Evolutionary conservation across 352 stramenopile species (phyloP).

Genomic region (Blastocystis sp.): DNA sequence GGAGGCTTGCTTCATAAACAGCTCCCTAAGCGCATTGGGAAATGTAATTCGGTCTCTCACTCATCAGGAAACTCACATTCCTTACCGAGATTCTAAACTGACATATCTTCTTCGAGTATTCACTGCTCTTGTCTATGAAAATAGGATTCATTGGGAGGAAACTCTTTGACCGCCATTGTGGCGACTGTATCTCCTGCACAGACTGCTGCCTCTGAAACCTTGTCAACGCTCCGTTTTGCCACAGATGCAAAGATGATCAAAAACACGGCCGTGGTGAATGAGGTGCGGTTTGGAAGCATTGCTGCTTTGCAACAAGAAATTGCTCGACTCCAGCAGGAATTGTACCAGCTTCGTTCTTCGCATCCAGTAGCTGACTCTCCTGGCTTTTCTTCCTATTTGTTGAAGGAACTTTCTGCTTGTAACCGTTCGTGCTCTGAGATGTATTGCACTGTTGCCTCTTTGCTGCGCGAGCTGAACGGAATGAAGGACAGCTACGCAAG

Average conservation of each 20-base stretch:
- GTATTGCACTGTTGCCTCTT: not conserved
- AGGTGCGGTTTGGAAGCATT: constrained; percentile 16
- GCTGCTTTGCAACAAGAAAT: constrained; percentile 20
- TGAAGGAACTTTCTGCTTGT: not conserved
- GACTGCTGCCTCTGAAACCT: constrained; percentile 77
- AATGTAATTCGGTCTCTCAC: constrained; percentile 63
- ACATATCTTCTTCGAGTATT: constrained; percentile 73
- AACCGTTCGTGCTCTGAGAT: not conserved
- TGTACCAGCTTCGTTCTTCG: not conserved
- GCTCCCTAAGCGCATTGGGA: constrained; percentile 63
- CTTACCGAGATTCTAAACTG: constrained; percentile 70
- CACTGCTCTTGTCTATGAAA: not conserved
- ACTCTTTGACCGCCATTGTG: constrained; percentile 80
- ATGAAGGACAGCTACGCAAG: not conserved
- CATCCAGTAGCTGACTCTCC: not conserved
- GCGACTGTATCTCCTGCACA: constrained; percentile 79
- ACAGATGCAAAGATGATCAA: constrained; percentile 82
- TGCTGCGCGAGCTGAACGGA: not conserved
- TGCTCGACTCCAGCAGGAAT: not conserved
- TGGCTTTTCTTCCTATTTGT: not conserved
- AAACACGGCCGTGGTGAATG: constrained; percentile 73
- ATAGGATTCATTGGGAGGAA: constrained; percentile 82
- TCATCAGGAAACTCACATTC: constrained; percentile 60
- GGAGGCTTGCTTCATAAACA: constrained; percentile 65
- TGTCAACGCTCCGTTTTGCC: constrained; percentile 80